Evolutionary conservation across 78 protist species (phyloP).

Genomic region (Dictyostelium citrinum): DNA sequence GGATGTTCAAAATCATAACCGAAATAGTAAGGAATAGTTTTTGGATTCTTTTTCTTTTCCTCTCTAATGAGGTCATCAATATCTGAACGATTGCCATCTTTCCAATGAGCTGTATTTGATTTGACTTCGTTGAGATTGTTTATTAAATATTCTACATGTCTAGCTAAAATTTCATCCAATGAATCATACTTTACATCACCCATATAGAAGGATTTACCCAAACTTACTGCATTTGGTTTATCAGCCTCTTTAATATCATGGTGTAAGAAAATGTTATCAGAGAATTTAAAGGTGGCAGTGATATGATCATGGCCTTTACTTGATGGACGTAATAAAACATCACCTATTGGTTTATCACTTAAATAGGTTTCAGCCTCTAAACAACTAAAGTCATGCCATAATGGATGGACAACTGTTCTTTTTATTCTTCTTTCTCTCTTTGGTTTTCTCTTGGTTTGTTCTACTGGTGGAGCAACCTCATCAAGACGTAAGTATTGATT

Average conservation of each 20-base stretch:
- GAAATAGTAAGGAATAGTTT: constrained; percentile 54
- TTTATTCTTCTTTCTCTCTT: not conserved
- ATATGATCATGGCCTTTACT: constrained; percentile 74
- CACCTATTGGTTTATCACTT: constrained; percentile 58
- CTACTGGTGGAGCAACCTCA: not conserved
- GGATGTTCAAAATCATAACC: constrained; percentile 22
- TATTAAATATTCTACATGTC: constrained; percentile 71
- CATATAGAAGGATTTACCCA: constrained; percentile 47
- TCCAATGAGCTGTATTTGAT: constrained; percentile 12
- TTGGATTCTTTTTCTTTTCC: constrained; percentile 30
- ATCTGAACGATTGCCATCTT: constrained; percentile 24
- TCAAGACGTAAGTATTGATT: constrained; percentile 14
- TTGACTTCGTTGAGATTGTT: constrained; percentile 48
- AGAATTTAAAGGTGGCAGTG: constrained; percentile 73
- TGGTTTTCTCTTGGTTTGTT: not conserved
- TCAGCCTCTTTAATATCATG: constrained; percentile 72
- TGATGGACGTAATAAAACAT: constrained; percentile 57
- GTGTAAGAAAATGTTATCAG: constrained; percentile 23
- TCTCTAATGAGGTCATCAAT: constrained; percentile 14
- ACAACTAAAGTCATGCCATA: constrained; percentile 46
- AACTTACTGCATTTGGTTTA: constrained; percentile 62
- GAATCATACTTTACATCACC: constrained; percentile 65
- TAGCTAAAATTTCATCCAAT: constrained; percentile 68
- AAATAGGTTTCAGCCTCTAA: constrained; percentile 52
- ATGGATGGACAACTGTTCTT: constrained; percentile 68